These are phyloP conservation scores for Tephrocybe rancida DNA, from an alignment of 768 basidiomycete genomes.

Conservation along the genomic window DNA sequence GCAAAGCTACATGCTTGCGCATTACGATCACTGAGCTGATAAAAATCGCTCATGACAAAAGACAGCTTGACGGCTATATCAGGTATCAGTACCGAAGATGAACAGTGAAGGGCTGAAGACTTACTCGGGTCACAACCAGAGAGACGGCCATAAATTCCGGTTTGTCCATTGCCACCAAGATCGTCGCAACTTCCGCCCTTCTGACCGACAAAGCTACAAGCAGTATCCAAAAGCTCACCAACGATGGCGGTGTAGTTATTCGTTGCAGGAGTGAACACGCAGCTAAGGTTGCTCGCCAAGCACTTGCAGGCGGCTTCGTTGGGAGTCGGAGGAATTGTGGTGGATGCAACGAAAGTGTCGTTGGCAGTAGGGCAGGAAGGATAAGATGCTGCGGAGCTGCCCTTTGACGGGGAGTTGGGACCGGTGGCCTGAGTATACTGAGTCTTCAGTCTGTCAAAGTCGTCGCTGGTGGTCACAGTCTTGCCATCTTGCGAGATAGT, in stretches of 20 bases:
- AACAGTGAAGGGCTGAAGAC: constrained; percentile 21
- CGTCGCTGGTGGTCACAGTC: constrained; percentile 67
- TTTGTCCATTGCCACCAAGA: constrained; percentile 72
- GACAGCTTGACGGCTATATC: constrained; percentile 72
- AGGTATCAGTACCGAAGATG: constrained; percentile 10
- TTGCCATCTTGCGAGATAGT: constrained; percentile 66
- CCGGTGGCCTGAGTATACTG: constrained; percentile 61
- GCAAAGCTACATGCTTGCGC: constrained; percentile 72
- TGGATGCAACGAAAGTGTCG: constrained; percentile 63
- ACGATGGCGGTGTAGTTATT: constrained; percentile 61
- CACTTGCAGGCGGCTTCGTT: constrained; percentile 81
- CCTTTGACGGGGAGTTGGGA: constrained; percentile 59
- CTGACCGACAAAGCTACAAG: constrained; percentile 75
- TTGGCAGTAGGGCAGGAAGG: constrained; percentile 67
- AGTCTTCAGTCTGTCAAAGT: constrained; percentile 65
- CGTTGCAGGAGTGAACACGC: constrained; percentile 69
- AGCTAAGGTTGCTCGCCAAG: constrained; percentile 66
- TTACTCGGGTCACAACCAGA: constrained; percentile 81
- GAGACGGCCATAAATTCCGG: constrained; percentile 76
- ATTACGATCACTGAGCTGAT: constrained; percentile 61
- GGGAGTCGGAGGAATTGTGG: constrained; percentile 81
- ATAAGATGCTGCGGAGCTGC: constrained; percentile 48
- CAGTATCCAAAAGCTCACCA: constrained; percentile 64
- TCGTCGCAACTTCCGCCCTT: constrained; percentile 62
- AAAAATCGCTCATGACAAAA: constrained; percentile 82